Evolutionary conservation across 257 asterid species (phyloP).

Genomic region (Lycium ferocissimum): DNA sequence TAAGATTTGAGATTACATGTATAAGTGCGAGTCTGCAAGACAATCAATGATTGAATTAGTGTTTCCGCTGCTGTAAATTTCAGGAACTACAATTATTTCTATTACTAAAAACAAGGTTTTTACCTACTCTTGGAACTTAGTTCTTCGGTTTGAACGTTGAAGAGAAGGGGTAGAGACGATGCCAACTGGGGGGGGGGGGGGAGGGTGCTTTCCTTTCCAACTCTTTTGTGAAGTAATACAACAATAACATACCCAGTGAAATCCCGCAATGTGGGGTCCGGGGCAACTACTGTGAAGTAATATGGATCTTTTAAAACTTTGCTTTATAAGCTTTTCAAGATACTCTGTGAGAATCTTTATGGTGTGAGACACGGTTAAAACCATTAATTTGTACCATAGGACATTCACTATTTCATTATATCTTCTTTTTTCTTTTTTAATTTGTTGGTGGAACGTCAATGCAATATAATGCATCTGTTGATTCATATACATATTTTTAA

Average conservation of each 20-base stretch:
- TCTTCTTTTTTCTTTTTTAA: background rate
- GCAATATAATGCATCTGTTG: background rate
- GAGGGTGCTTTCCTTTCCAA: background rate
- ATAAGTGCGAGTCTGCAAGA: background rate
- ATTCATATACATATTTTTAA: background rate
- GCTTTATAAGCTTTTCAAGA: background rate
- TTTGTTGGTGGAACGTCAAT: background rate
- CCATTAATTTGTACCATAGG: conserved; percentile 6
- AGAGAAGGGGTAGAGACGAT: background rate
- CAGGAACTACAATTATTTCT: background rate
- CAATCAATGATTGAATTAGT: background rate
- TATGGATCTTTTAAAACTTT: background rate
- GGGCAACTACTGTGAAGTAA: background rate
- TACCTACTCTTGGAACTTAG: background rate
- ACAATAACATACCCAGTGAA: too few relatives aligned
- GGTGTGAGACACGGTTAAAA: background rate
- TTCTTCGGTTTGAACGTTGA: background rate
- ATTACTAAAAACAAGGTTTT: background rate
- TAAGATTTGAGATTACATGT: background rate
- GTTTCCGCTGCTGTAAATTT: background rate
- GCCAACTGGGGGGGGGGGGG: background rate
- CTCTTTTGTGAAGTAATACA: too few relatives aligned
- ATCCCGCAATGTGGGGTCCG: too few relatives aligned
- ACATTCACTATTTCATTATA: background rate
- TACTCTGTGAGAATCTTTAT: background rate